Conservation (phyloP, 2,329 filamentous ascomycete species). For the Endocalyx cinctus region DNA sequence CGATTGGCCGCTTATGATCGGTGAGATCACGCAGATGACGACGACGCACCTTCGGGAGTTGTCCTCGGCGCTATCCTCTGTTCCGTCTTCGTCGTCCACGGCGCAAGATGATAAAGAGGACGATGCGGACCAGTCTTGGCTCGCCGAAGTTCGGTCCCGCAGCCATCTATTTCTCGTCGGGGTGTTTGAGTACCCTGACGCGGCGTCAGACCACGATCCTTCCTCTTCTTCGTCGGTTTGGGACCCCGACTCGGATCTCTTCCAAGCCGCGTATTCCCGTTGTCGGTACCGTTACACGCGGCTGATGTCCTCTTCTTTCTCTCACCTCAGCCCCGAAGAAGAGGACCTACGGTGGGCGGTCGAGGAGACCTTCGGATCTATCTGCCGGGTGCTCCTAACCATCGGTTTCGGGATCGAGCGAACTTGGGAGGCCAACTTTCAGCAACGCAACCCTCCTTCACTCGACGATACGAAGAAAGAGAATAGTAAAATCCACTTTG, state of each 20-base stretch:
- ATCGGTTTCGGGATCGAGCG: conserved; percentile 38
- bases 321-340: conserved; percentile 29
- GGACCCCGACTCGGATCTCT: conserved; percentile 26
- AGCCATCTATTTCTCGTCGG: conserved; percentile 40
- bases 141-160: conserved; percentile 28
- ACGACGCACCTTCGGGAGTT: conserved; percentile 29
- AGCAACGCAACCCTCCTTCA: conserved; percentile 12
- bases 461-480: conserved; percentile 8
- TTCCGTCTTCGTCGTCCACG: conserved; percentile 5
- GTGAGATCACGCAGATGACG: conserved; percentile 37
- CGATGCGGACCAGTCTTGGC: conserved; percentile 22
- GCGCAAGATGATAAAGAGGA: not conserved
- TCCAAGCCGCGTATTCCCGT: conserved; percentile 32
- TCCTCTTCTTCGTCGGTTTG: conserved; percentile 21
- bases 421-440: conserved; percentile 24
- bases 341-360: conserved; percentile 32
- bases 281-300: conserved; percentile 39
- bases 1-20: conserved; percentile 38
- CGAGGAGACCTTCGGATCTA: conserved; percentile 33
- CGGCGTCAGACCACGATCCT: conserved; percentile 1
- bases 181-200: conserved; percentile 39
- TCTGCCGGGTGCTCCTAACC: conserved; percentile 37
- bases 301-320: conserved; percentile 22
- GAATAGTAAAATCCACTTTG: not conserved
- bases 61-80: conserved; percentile 19